Conservation (phyloP, 352 stramenopile species). For the Plasmopara halstedii region DNA sequence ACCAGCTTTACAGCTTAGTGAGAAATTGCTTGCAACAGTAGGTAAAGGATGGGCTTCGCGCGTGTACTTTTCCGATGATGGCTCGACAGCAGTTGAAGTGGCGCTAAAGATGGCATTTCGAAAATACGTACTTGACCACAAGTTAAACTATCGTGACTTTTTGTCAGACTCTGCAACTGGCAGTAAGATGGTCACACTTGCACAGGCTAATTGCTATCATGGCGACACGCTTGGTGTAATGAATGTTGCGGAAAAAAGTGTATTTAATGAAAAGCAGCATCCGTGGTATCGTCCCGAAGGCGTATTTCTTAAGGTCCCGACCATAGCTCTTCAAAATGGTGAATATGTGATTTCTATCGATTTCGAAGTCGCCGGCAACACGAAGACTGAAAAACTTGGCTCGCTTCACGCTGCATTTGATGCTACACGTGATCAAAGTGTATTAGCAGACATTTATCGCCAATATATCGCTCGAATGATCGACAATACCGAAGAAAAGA, state of each 20-base stretch:
- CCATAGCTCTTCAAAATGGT: constrained; percentile 51
- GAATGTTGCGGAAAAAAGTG: constrained; percentile 85
- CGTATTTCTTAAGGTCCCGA: constrained; percentile 76
- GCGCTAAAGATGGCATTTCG: constrained; percentile 89
- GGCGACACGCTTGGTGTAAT: constrained; percentile 88
- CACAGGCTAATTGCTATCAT: constrained; percentile 88
- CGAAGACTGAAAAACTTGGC: constrained; percentile 16
- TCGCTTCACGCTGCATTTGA: constrained; percentile 57
- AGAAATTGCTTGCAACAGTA: constrained; percentile 70
- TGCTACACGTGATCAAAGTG: constrained; percentile 23
- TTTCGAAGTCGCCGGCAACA: constrained; percentile 29
- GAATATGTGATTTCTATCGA: constrained; percentile 53
- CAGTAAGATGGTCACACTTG: constrained; percentile 67
- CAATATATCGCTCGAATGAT: constrained; percentile 57
- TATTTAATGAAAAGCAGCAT: constrained; percentile 90
- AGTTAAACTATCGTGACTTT: constrained; percentile 49
- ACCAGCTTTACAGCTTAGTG: constrained; percentile 69
- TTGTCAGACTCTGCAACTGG: constrained; percentile 17
- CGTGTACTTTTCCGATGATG: constrained; percentile 90
- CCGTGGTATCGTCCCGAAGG: constrained; percentile 86
- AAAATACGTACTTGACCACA: constrained; percentile 70
- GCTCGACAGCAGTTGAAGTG: constrained; percentile 87
- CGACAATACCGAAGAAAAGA: constrained; percentile 22
- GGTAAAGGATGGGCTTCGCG: constrained; percentile 78
- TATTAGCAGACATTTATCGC: constrained; percentile 45